These are phyloP conservation scores for Rhodotorula mucilaginosa DNA, from an alignment of 1,284 basidiomycete species.

Conservation along the genomic window DNA sequence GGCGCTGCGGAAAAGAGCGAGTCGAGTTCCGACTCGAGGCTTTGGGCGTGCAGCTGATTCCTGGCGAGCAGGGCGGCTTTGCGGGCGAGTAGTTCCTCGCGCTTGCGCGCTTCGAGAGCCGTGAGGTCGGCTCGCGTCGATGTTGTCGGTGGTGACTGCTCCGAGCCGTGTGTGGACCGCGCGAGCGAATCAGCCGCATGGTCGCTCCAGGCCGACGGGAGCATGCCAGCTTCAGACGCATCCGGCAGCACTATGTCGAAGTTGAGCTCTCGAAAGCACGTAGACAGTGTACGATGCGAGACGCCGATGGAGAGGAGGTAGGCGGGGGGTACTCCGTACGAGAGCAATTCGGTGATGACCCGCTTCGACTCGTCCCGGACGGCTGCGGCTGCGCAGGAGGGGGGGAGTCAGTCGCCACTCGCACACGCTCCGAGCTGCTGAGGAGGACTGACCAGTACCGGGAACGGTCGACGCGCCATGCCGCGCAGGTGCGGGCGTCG, in stretches of 20 bases:
- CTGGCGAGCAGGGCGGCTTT: slow-evolving; percentile 27
- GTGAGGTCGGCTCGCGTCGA: slow-evolving; percentile 2
- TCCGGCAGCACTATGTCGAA: slow-evolving; percentile 13
- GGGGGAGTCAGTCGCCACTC: background rate
- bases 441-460: background rate
- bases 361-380: slow-evolving; percentile 27
- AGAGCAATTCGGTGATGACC: slow-evolving; percentile 30
- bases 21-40: slow-evolving; percentile 30
- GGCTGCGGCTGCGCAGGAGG: background rate
- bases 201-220: background rate
- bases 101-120: slow-evolving; percentile 27
- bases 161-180: background rate
- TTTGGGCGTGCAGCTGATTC: slow-evolving; percentile 29
- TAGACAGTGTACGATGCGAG: slow-evolving; percentile 20
- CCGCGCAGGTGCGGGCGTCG: background rate
- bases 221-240: background rate
- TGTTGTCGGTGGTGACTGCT: slow-evolving; percentile 1
- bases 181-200: background rate
- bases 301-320: slow-evolving; percentile 33
- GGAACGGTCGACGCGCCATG: background rate
- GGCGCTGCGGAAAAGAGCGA: slow-evolving; percentile 14
- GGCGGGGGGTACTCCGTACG: slow-evolving; percentile 29
- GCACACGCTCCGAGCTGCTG: background rate
- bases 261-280: slow-evolving; percentile 24
- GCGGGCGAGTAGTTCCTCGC: slow-evolving; percentile 29